phyloP scores from a whole-genome alignment of 2,329 filamentous ascomycete species.

The Ophiostoma angusticollis region DNA sequence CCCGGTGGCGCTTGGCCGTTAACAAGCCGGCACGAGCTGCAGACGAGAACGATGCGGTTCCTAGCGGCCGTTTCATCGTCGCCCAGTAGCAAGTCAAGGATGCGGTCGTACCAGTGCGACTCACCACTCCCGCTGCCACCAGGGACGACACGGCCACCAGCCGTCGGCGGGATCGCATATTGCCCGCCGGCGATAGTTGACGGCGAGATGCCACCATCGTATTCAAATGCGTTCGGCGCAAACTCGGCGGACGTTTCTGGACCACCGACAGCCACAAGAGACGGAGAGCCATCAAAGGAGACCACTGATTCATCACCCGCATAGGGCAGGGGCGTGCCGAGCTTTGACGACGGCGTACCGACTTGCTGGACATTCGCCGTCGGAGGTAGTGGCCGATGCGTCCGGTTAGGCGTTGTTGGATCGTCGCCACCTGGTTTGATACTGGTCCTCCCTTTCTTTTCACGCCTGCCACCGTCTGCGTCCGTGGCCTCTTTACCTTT shows the following conservation, averaged over 20 bases:
- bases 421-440: slow-evolving; percentile 4
- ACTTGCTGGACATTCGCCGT: slow-evolving; percentile 48
- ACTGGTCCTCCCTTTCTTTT: slow-evolving; percentile 8
- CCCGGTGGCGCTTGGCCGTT: slow-evolving; percentile 94
- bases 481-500: slow-evolving; percentile 9
- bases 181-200: slow-evolving; percentile 15
- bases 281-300: slow-evolving; percentile 13
- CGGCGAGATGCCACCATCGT: slow-evolving; percentile 10
- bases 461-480: slow-evolving; percentile 7
- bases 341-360: slow-evolving; percentile 4
- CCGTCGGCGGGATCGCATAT: slow-evolving; percentile 15
- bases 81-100: slow-evolving; percentile 81
- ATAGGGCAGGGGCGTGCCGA: not conserved
- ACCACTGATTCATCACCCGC: not conserved
- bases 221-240: slow-evolving; percentile 56
- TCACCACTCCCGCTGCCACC: slow-evolving; percentile 20
- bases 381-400: slow-evolving; percentile 41
- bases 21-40: slow-evolving; percentile 67
- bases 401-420: slow-evolving; percentile 25
- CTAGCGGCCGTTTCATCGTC: slow-evolving; percentile 89
- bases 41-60: slow-evolving; percentile 83
- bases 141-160: slow-evolving; percentile 4
- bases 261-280: slow-evolving; percentile 6
- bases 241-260: slow-evolving; percentile 44
- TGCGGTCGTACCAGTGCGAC: slow-evolving; percentile 82